phyloP scores from a whole-genome alignment of 208 protist genomes.

The Crithidia sp. region DNA sequence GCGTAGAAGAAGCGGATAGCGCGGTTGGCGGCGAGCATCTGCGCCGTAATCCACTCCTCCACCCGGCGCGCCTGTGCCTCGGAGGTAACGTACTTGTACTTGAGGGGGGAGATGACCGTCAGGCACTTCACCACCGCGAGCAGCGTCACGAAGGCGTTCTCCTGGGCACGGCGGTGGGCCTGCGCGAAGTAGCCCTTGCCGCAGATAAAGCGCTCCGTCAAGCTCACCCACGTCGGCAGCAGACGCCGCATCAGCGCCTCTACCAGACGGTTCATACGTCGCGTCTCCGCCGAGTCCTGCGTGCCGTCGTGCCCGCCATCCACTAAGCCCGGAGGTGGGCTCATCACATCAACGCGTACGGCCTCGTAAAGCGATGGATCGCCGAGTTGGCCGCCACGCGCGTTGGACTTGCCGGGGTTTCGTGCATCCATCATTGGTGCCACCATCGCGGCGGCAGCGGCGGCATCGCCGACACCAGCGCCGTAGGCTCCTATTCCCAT shows the following conservation, averaged over 20 bases:
- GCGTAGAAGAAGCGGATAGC: conserved; percentile 80
- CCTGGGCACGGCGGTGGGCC: conserved; percentile 66
- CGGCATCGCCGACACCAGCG: background rate
- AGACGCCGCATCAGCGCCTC: conserved; percentile 50
- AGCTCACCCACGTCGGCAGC: conserved; percentile 63
- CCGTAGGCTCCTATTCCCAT: background rate
- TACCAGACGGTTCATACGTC: conserved; percentile 29
- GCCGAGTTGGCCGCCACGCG: too few species aligned
- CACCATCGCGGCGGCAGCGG: background rate
- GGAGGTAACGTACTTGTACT: conserved; percentile 62
- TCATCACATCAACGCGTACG: conserved; percentile 19
- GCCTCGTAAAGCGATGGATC: conserved; percentile 6
- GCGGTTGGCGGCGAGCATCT: conserved; percentile 53
- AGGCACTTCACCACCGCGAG: conserved; percentile 76
- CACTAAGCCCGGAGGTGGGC: conserved; percentile 11
- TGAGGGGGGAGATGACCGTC: conserved; percentile 46
- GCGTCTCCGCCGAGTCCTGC: conserved; percentile 7
- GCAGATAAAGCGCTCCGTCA: conserved; percentile 60
- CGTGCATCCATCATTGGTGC: background rate
- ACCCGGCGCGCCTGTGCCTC: conserved; percentile 57
- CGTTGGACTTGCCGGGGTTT: too few species aligned
- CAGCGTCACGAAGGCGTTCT: conserved; percentile 84
- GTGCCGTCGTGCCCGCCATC: conserved; percentile 7
- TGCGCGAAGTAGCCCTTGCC: conserved; percentile 51
- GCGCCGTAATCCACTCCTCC: conserved; percentile 57